These are phyloP conservation scores for Encephalitozoon hellem DNA, from an alignment of 371 early-diverging fungal species.

Conservation along the genomic window DNA sequence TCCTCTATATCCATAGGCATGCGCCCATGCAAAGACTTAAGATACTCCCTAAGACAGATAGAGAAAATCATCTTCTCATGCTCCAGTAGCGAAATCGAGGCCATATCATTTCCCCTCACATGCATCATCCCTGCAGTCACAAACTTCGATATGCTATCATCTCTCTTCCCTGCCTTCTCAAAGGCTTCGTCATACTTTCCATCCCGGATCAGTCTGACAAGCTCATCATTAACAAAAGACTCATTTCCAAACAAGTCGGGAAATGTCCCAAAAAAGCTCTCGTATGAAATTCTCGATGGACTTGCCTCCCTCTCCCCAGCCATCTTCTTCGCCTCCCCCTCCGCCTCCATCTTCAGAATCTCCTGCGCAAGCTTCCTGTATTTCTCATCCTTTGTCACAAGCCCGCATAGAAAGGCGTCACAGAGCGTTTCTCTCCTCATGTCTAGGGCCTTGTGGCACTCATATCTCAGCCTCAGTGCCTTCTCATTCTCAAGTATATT, in stretches of 20 bases:
- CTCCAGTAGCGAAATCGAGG: slow-evolving; percentile 1
- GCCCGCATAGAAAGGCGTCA: slow-evolving; percentile 7
- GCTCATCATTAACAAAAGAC: not conserved
- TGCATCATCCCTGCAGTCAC: not conserved
- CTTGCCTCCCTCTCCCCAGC: not conserved
- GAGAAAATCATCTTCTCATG: slow-evolving; percentile 5
- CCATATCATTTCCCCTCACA: not conserved
- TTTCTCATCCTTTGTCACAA: slow-evolving; percentile 2
- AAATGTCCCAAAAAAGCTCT: not conserved
- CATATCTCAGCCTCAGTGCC: slow-evolving; percentile 9
- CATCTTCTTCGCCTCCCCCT: not conserved
- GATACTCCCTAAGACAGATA: not conserved
- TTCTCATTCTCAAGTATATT: not conserved
- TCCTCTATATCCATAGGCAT: not conserved
- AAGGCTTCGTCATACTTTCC: slow-evolving; percentile 1
- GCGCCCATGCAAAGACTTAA: not conserved
- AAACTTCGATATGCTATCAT: not conserved
- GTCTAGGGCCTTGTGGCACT: slow-evolving; percentile 4
- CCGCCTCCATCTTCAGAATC: not conserved
- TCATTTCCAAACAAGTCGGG: not conserved
- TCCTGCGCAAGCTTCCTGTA: slow-evolving; percentile 1
- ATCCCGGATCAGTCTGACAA: not conserved
- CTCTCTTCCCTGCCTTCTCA: not conserved
- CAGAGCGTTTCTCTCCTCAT: not conserved
- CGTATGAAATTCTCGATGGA: not conserved